phyloP scores from a whole-genome alignment of 2,329 filamentous ascomycete genomes.

The Talaromyces sp. region DNA sequence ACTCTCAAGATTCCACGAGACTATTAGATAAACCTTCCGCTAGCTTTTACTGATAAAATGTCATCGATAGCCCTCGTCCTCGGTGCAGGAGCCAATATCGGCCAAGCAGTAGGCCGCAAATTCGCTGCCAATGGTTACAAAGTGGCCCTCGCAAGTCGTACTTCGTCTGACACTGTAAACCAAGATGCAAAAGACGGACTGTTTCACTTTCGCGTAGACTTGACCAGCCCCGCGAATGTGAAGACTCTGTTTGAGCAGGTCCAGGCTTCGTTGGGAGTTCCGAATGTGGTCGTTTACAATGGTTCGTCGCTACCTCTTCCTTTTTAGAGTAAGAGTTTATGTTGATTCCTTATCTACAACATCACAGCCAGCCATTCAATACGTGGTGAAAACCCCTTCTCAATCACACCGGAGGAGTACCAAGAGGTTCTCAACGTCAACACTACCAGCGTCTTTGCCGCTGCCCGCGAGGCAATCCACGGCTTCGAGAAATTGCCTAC shows the following conservation, averaged over 20 bases:
- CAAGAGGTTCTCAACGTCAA: conserved; percentile 9
- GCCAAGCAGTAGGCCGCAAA: conserved; percentile 33
- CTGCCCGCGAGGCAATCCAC: not conserved
- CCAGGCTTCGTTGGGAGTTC: conserved; percentile 33
- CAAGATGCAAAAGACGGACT: conserved; percentile 31
- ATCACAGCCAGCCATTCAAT: not conserved
- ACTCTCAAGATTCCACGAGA: too few species aligned
- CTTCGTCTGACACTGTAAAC: conserved; percentile 28
- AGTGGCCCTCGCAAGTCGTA: conserved; percentile 40
- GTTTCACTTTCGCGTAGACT: conserved; percentile 27
- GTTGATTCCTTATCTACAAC: too few species aligned
- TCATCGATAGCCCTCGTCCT: conserved; percentile 34
- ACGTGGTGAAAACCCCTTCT: not conserved
- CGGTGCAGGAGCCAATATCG: conserved; percentile 44
- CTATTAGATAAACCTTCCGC: too few species aligned
- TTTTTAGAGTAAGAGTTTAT: too few species aligned
- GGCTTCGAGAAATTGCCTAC: not conserved
- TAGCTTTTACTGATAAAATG: not conserved
- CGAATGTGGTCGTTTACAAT: conserved; percentile 38
- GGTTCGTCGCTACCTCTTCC: not conserved
- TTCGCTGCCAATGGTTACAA: conserved; percentile 45
- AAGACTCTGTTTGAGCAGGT: conserved; percentile 38
- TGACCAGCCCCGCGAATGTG: conserved; percentile 36
- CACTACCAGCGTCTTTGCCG: not conserved
- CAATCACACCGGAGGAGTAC: not conserved